Base-by-base conservation (phyloP, 805 yeast genomes). In the Saccharomyces eubayanus region DNA sequence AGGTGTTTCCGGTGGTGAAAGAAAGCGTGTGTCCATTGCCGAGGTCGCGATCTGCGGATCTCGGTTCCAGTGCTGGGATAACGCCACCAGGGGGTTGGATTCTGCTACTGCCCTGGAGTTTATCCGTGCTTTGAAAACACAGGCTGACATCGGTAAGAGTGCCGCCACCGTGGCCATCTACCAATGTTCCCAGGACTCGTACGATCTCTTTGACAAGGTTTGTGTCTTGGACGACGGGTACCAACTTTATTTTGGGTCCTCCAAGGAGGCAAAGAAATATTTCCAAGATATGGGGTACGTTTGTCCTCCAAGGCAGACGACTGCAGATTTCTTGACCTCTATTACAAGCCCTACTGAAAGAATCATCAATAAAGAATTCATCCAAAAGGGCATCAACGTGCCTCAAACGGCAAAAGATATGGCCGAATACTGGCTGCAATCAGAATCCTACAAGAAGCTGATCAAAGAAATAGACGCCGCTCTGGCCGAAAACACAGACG, bases 1-100 rank as follows among this genome's bases (percentile, higher is more conserved):
- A 66, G 87, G 89, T 72, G 87, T 85, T 45, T 83, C 92, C 51
- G 92, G 95, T 63, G 94, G 95, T 75, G 94, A 87, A 72, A 75
- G 95, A 59, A 86, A 87, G 70, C 80, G 95, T 73, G 92, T 87
- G 2, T 84, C 92, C 10, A 83, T 87, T 62, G 89, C 90, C 10
- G 96, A 87, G 70, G 87, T 87, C 1, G 72, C 85, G 48, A 78
- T 85, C 48, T 76, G 83, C 50, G 81, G 84, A 29, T 85, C 89
- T 30, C 72, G 79, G 49, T 74, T 85, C 50, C 83, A 79, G 58
- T 81, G 87, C 69, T 84, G 87, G 82, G 91, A 87, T 73, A 88
- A 88, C 64, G 85, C 92, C 5, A 88, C 96, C 5, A 80, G 94
- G 73, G 96, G 96, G 62, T 75, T 88, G 55, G 96, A 87, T 71